phyloP scores from a whole-genome alignment of 2,329 filamentous ascomycete genomes.

The Apiospora arundinis region DNA sequence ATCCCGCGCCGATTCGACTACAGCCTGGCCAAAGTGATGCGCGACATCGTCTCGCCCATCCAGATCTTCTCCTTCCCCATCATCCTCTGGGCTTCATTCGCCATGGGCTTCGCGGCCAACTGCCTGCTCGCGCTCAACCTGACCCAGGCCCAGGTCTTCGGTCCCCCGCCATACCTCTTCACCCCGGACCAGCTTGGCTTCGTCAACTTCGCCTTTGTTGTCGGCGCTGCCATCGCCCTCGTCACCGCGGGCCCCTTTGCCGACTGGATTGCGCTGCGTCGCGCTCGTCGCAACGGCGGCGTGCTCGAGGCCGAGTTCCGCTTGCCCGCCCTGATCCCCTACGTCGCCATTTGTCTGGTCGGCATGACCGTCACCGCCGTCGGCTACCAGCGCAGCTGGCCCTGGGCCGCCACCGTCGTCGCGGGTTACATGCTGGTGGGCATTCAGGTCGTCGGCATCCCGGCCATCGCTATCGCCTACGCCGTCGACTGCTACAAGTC shows the following conservation, averaged over 20 bases:
- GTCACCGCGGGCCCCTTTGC: slow-evolving; percentile 49
- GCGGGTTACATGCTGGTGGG: slow-evolving; percentile 48
- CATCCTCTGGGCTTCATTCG: slow-evolving; percentile 36
- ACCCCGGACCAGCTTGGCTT: slow-evolving; percentile 50
- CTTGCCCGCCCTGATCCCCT: slow-evolving; percentile 49
- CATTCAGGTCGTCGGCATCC: slow-evolving; percentile 52
- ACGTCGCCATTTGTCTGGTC: slow-evolving; percentile 48
- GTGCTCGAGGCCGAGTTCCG: slow-evolving; percentile 54
- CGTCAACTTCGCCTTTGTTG: slow-evolving; percentile 52
- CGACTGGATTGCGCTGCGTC: slow-evolving; percentile 47
- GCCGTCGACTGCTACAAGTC: slow-evolving; percentile 69
- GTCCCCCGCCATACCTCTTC: slow-evolving; percentile 52
- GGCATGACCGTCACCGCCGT: slow-evolving; percentile 53
- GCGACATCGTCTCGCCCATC: slow-evolving; percentile 38
- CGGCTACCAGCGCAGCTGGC: slow-evolving; percentile 53
- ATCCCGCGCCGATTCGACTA: slow-evolving; percentile 33
- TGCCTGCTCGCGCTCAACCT: slow-evolving; percentile 55
- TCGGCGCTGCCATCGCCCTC: slow-evolving; percentile 48
- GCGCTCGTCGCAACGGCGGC: slow-evolving; percentile 47
- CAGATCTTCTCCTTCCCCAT: slow-evolving; percentile 39
- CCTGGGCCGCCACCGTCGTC: slow-evolving; percentile 53
- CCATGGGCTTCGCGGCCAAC: slow-evolving; percentile 40
- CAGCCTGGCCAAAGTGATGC: slow-evolving; percentile 28
- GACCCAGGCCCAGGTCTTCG: slow-evolving; percentile 55
- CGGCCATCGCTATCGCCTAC: slow-evolving; percentile 62